Evolutionary conservation across 495 filamentous ascomycete genomes (phyloP), one percentile per base, ranked within the genome.

Genomic region (Pyrenopolyporus hunteri): DNA sequence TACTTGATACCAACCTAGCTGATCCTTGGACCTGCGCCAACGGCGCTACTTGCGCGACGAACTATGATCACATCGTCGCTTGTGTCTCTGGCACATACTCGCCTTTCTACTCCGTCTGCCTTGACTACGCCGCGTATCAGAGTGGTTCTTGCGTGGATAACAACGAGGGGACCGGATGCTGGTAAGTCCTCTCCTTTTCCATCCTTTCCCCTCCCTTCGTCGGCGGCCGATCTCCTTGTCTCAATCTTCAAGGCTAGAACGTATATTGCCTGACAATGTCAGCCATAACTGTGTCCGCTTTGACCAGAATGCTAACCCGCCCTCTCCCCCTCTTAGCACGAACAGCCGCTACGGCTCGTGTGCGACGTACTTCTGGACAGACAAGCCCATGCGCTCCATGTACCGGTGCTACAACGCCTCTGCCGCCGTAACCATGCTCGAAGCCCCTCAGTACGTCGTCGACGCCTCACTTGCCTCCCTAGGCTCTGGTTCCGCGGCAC

Each of bases 321-420:
- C 11, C 37, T 42, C 4, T 22, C 13, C 1, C 31, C 28, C 25
- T 20, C 33, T 28, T 22, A 57, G 55, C 8, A 59, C 29, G 9
- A 23, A 60, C 7, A 53, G 59, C 0, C 14, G 31, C 0, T 64
- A 50, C 22, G 59, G 49, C 31, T 64, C 63, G 11, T 79, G 75
- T 54, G 67, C 68, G 0, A 78, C 73, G 0, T 75, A 74, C 42
- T 25, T 75, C 17, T 78, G 76, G 75, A 58, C 70, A 0, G 72
- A 66, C 43, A 2, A 56, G 0, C 65, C 71, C 0, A 36, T 16
- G 3, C 66, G 63, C 17, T 73, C 64, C 45, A 77, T 78, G 75
- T 75, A 70, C 47, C 55, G 67, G 13, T 79, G 76, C 57, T 66
- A 66, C 25, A 47, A 33, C 11, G 20, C 28, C 1, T 43, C 66